Conservation (phyloP, 1,284 basidiomycete species). For the Takashimella tepidaria region DNA sequence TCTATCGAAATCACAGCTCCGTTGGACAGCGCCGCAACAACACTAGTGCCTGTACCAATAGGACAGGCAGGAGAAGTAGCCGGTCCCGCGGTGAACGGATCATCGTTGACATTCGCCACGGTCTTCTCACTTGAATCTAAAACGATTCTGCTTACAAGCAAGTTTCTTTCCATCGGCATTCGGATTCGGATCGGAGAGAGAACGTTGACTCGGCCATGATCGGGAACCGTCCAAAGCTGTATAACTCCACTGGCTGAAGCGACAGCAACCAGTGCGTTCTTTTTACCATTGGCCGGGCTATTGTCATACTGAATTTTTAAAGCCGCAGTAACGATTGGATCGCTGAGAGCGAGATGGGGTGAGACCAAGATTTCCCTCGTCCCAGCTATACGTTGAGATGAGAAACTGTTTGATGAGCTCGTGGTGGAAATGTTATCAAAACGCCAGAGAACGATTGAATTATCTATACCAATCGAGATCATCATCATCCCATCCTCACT, state of each 20-base stretch:
- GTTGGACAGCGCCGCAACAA: constrained; percentile 11
- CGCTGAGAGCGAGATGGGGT: constrained; percentile 8
- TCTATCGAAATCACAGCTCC: constrained; percentile 11
- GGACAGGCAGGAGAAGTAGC: not conserved
- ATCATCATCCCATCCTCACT: constrained; percentile 62
- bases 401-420: too few species aligned
- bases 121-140: constrained; percentile 7
- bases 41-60: constrained; percentile 1
- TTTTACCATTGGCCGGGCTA: not conserved
- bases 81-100: constrained; percentile 14
- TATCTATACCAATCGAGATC: constrained; percentile 68
- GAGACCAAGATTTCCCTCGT: constrained; percentile 22
- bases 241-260: constrained; percentile 7
- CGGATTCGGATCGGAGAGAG: not conserved
- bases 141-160: not conserved
- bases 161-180: not conserved
- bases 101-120: constrained; percentile 2
- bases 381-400: constrained; percentile 17
- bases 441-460: constrained; percentile 47
- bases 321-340: constrained; percentile 22
- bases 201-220: constrained; percentile 10
- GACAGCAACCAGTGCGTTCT: constrained; percentile 9
- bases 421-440: constrained; percentile 16
- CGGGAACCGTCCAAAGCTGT: constrained; percentile 12
- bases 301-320: constrained; percentile 5